Percentiles rank a stretch among this genome's conserved stretches.
Conservation (phyloP, 1,139 yeast genomes). For the Arxiozyma bovina region DNA sequence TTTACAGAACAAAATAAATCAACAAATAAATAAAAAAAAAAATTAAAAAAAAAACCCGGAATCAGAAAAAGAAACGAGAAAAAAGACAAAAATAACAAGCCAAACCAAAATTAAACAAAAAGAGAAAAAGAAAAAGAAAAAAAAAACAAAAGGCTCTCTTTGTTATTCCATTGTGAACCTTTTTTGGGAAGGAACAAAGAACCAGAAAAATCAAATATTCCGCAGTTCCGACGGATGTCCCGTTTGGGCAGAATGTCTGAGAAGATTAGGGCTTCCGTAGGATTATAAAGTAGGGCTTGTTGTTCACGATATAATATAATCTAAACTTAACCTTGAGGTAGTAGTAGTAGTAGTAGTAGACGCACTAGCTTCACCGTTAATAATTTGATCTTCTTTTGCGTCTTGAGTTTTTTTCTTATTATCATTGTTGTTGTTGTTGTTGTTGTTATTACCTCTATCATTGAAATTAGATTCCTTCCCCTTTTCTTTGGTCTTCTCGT, state of each 20-base stretch:
- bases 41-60: too few species aligned
- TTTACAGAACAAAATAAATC: neutral
- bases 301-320: slow-evolving; percentile 4
- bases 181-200: too few species aligned
- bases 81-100: too few species aligned
- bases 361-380: neutral
- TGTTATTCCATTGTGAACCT: neutral
- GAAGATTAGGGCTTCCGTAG: neutral
- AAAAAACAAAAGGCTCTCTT: too few species aligned
- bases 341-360: neutral
- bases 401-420: neutral
- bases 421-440: neutral
- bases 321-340: slow-evolving; percentile 4
- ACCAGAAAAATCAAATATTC: neutral
- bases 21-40: neutral
- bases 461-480: neutral
- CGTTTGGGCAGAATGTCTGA: neutral
- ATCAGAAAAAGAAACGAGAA: neutral
- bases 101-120: too few species aligned
- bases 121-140: too few species aligned
- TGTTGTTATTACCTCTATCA: neutral
- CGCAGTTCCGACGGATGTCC: neutral
- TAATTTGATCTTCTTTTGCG: neutral
- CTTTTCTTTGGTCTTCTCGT: neutral
- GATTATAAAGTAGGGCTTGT: neutral